phyloP scores from a whole-genome alignment of 164 flowering plant species.

The Aristolochia californica region DNA sequence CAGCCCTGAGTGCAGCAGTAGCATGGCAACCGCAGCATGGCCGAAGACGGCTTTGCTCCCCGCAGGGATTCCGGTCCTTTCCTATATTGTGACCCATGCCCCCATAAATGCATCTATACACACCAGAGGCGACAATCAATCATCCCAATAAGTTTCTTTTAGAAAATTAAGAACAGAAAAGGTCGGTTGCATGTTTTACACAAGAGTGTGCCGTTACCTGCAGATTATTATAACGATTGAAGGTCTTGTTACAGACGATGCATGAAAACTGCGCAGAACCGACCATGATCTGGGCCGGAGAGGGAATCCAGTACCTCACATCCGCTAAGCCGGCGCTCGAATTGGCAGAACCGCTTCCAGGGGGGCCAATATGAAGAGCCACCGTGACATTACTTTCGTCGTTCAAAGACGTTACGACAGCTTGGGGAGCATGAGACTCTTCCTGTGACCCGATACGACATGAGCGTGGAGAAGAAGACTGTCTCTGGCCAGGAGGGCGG shows the following conservation, averaged over 20 bases:
- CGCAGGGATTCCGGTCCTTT: conserved; percentile 48
- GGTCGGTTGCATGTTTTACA: no score
- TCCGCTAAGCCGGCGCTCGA: conserved; percentile 1
- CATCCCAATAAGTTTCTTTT: no score
- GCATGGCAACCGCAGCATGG: conserved; percentile 49
- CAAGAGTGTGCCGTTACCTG: no score
- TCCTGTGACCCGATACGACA: background rate
- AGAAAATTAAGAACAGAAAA: no score
- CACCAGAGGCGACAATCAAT: background rate
- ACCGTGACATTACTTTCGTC: conserved; percentile 31
- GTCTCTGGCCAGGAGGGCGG: conserved; percentile 39
- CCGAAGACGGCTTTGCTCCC: conserved; percentile 39
- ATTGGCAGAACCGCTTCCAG: conserved; percentile 12
- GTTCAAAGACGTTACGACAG: background rate
- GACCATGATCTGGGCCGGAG: conserved; percentile 50
- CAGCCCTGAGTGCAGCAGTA: conserved; percentile 68
- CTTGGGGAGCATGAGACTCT: background rate
- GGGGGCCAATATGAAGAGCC: conserved; percentile 47
- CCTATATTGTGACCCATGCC: conserved; percentile 60
- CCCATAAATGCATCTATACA: conserved; percentile 67
- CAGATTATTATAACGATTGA: conserved; percentile 62
- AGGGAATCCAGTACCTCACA: conserved; percentile 52
- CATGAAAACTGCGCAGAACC: conserved; percentile 59
- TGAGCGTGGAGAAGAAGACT: background rate
- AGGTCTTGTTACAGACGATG: conserved; percentile 47